phyloP scores from a whole-genome alignment of 208 protist species.

The Crithidia fasciculata region DNA sequence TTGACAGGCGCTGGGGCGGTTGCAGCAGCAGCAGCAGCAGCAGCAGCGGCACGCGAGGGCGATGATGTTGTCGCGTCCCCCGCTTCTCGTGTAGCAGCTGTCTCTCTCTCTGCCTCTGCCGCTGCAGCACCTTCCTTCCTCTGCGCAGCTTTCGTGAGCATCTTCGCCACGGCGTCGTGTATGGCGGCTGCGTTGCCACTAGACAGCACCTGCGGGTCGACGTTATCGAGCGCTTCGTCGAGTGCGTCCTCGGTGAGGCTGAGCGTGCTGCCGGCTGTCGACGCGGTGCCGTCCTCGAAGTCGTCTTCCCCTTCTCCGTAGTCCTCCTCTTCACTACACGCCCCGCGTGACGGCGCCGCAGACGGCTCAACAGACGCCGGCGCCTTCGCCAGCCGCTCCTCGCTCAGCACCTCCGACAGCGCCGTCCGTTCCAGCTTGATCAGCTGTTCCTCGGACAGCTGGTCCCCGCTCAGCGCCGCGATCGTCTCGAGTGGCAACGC shows the following conservation, averaged over 20 bases:
- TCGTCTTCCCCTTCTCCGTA: slow-evolving; percentile 14
- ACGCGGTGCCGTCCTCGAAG: slow-evolving; percentile 8
- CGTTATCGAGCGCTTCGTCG: slow-evolving; percentile 24
- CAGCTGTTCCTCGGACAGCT: slow-evolving; percentile 85
- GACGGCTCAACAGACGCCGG: not conserved
- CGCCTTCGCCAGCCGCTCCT: slow-evolving; percentile 24
- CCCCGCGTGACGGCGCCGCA: not conserved
- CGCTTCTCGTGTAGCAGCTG: not conserved
- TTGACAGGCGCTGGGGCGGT: no score
- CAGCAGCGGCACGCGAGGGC: no score
- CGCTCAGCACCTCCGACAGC: slow-evolving; percentile 76
- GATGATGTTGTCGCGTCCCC: not conserved
- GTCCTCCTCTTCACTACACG: not conserved
- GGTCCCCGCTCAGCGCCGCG: slow-evolving; percentile 73
- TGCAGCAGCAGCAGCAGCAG: no score
- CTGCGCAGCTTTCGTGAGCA: not conserved
- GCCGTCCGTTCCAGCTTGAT: slow-evolving; percentile 92
- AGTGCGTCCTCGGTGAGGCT: slow-evolving; percentile 19
- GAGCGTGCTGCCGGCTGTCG: slow-evolving; percentile 16
- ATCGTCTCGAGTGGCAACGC: slow-evolving; percentile 82
- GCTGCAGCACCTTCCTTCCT: not conserved
- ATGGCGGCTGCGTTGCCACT: slow-evolving; percentile 1
- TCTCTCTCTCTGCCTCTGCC: not conserved
- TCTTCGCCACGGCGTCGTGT: slow-evolving; percentile 18
- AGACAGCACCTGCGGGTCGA: slow-evolving; percentile 12